phyloP scores from a whole-genome alignment of 2,329 filamentous ascomycete species.

The Microcera coccophila region DNA sequence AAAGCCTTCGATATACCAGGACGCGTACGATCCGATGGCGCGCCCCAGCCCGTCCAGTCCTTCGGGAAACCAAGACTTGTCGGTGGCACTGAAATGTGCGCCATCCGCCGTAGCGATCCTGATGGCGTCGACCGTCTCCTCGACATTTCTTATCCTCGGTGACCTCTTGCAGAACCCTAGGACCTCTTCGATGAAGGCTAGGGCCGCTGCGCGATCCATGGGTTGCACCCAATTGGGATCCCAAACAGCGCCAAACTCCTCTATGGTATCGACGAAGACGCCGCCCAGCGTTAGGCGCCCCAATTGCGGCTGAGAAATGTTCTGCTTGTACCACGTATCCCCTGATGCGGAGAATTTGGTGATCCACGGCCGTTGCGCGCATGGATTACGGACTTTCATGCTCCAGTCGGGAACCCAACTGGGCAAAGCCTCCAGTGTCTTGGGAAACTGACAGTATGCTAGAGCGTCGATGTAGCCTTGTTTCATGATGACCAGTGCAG shows the following conservation, averaged over 20 bases:
- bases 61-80: no score
- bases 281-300: conserved; percentile 2
- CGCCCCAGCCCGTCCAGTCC: no score
- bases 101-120: conserved; percentile 6
- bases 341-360: conserved; percentile 7
- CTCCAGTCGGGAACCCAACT: conserved; percentile 17
- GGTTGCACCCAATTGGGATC: conserved; percentile 11
- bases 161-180: conserved; percentile 8
- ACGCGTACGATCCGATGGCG: not conserved
- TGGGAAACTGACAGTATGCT: conserved; percentile 11
- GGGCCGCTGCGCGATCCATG: conserved; percentile 1
- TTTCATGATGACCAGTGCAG: conserved; percentile 2
- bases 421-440: conserved; percentile 2
- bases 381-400: conserved; percentile 10
- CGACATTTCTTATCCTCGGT: not conserved
- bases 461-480: conserved; percentile 10
- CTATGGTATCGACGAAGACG: conserved; percentile 6
- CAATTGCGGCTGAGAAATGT: not conserved
- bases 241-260: conserved; percentile 6
- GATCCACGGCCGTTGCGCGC: conserved; percentile 4
- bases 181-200: conserved; percentile 4
- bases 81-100: not conserved
- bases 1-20: not conserved
- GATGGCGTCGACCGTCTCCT: conserved; percentile 4
- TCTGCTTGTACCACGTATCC: not conserved